phyloP scores from a whole-genome alignment of 371 early-diverging fungal species.

The Mortierella sp. region DNA sequence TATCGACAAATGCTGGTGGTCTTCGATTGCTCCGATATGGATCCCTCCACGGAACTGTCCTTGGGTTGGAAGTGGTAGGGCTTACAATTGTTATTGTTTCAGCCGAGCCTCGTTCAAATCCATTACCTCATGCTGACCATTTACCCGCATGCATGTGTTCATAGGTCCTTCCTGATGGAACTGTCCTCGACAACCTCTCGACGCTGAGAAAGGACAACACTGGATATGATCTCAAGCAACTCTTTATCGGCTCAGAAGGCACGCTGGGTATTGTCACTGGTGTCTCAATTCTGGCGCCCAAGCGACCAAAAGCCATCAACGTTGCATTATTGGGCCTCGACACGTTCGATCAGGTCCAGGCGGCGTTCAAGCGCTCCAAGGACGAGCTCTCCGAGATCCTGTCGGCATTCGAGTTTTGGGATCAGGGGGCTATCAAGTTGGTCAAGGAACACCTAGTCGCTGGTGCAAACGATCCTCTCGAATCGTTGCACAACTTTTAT shows the following conservation, averaged over 20 bases:
- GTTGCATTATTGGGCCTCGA: constrained; percentile 87
- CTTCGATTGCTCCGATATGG: constrained; percentile 93
- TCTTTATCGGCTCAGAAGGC: constrained; percentile 98
- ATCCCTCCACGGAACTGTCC: constrained; percentile 90
- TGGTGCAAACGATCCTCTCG: constrained; percentile 74
- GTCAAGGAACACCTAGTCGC: constrained; percentile 76
- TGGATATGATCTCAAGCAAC: constrained; percentile 93
- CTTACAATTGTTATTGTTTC: not conserved
- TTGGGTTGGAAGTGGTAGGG: constrained; percentile 85
- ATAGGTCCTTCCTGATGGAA: constrained; percentile 91
- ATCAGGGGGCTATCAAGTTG: constrained; percentile 76
- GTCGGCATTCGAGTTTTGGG: constrained; percentile 98
- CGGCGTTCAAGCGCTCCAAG: constrained; percentile 84
- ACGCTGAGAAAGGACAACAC: constrained; percentile 91
- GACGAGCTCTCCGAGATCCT: constrained; percentile 91
- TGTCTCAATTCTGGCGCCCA: constrained; percentile 86
- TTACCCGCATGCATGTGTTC: constrained; percentile 24
- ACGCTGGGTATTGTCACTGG: constrained; percentile 94
- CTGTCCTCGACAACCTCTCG: constrained; percentile 85
- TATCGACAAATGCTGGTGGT: constrained; percentile 97
- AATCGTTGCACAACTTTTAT: constrained; percentile 84
- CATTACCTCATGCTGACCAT: not conserved
- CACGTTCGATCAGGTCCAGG: constrained; percentile 83
- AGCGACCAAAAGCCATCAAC: constrained; percentile 74
- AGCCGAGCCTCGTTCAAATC: not conserved